Percentiles rank a stretch among this genome's conserved stretches.
phyloP scores from a whole-genome alignment of 495 filamentous ascomycete species.

The Penicillium malachiteum region DNA sequence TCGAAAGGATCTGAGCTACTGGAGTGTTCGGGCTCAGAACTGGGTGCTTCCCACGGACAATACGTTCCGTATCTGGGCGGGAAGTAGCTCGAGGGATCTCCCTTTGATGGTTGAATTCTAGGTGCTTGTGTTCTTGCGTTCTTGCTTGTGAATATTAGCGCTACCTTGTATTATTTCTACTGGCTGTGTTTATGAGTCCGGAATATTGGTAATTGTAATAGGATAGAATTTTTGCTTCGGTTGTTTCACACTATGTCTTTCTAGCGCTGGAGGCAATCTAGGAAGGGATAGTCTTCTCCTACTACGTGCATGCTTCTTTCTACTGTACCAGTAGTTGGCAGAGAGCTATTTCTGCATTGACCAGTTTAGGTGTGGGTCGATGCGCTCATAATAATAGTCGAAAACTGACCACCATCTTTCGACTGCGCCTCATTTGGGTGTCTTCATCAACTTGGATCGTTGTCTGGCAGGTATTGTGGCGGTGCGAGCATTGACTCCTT shows the following conservation, averaged over 20 bases:
- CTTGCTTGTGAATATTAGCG: constrained; percentile 1
- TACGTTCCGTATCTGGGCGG: constrained; percentile 58
- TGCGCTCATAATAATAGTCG: neutral
- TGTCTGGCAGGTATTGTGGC: neutral
- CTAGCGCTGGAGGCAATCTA: neutral
- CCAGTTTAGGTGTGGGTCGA: too few relatives aligned
- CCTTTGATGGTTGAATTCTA: constrained; percentile 41
- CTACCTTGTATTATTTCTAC: neutral
- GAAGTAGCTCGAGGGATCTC: constrained; percentile 59
- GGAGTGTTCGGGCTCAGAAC: constrained; percentile 75
- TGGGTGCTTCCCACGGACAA: constrained; percentile 71
- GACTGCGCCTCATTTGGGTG: neutral
- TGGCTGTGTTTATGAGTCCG: neutral
- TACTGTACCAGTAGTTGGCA: too few relatives aligned
- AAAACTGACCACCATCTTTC: neutral
- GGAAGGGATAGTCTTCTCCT: too few relatives aligned
- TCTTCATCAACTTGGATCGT: neutral
- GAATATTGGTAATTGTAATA: too few relatives aligned
- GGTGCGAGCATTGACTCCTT: neutral
- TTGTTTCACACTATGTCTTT: neutral
- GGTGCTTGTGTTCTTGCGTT: neutral
- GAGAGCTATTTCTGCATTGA: too few relatives aligned
- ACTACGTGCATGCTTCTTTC: too few relatives aligned
- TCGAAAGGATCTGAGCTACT: constrained; percentile 81
- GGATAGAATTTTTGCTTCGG: neutral